Evolutionary conservation across 2,329 filamentous ascomycete genomes (phyloP), one percentile per base, ranked within the genome.

Genomic region (Cytospora piceicola): DNA sequence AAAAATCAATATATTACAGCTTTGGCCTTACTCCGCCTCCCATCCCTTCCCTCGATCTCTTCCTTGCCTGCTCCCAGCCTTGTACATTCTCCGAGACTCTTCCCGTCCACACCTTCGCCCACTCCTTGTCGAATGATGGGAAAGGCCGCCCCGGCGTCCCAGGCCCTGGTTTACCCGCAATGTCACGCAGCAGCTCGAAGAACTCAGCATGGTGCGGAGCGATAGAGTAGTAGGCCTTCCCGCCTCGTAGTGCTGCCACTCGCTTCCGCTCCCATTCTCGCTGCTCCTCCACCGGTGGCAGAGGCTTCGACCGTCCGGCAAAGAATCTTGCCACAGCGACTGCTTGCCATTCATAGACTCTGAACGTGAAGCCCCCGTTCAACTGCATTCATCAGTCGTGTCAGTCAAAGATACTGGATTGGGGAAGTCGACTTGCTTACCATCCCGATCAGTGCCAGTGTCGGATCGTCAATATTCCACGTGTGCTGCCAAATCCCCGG

Each of bases 231-330:
- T 49, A 49, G 46, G 46, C 46, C 46, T 49, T 49, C n/a, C 46
- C 46, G n/a, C 46, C 46, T 8, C 46, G 46, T 49, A 49, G 46
- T n/a, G 46, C 22, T 2, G 71, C 71, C 1, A 75, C 72, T 1
- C 73, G 69, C 22, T 71, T 69, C 2, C 69, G 68, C 54, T 78
- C 76, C 76, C 88, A 90, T 27, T 71, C 72, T 36, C 77, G 70
- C 77, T 85, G 84, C 62, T 83, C 83, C 11, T 77, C 75, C 0
- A 77, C 34, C 0, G 80, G 69, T 0, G 87, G 88, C 2, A 89
- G 74, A 5, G 46, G 46, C 75, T 77, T 27, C 12, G 72, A 73
- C 15, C 76, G 73, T 0, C 74, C 75, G 0, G 76, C 74, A 22
- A 78, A 73, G 20, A 73, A 71, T 1, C 77, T 74, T 2, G 77